These are phyloP conservation scores for Conticribra weissflogii DNA, from an alignment of 108 stramenopile species.

Conservation along the genomic window DNA sequence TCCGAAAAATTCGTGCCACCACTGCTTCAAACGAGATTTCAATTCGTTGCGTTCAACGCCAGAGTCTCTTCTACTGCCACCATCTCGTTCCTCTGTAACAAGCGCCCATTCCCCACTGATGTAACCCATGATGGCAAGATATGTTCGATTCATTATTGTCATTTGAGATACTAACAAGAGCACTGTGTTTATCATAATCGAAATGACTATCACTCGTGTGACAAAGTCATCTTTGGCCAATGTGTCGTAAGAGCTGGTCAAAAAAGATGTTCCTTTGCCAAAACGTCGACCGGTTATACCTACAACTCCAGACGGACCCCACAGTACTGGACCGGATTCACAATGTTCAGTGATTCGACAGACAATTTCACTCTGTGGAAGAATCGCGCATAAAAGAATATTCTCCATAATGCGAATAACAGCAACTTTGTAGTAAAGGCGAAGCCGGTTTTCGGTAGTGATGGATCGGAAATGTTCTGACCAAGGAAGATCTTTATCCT, in stretches of 20 bases:
- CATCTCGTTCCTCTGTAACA: slow-evolving; percentile 32
- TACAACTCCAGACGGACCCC: slow-evolving; percentile 63
- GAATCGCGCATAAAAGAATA: slow-evolving; percentile 51
- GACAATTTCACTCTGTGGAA: slow-evolving; percentile 60
- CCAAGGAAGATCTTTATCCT: slow-evolving; percentile 63
- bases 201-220: slow-evolving; percentile 45
- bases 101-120: slow-evolving; percentile 72
- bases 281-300: slow-evolving; percentile 41
- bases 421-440: slow-evolving; percentile 53
- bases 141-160: slow-evolving; percentile 64
- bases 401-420: slow-evolving; percentile 59
- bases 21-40: slow-evolving; percentile 5
- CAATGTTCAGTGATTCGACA: slow-evolving; percentile 73
- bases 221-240: slow-evolving; percentile 44
- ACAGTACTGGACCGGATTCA: slow-evolving; percentile 48
- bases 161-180: slow-evolving; percentile 63
- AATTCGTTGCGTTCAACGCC: neutral
- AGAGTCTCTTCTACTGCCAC: neutral
- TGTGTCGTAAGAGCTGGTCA: slow-evolving; percentile 38
- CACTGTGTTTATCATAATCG: slow-evolving; percentile 47
- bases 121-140: slow-evolving; percentile 76
- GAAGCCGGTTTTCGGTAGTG: slow-evolving; percentile 68
- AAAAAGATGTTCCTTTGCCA: slow-evolving; percentile 32
- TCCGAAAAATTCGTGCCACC: slow-evolving; percentile 6
- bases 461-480: slow-evolving; percentile 68